Percentiles rank a stretch among this genome's conserved stretches.
Conservation (phyloP, 2,329 filamentous ascomycete species). For the Epichloe coenophiala region DNA sequence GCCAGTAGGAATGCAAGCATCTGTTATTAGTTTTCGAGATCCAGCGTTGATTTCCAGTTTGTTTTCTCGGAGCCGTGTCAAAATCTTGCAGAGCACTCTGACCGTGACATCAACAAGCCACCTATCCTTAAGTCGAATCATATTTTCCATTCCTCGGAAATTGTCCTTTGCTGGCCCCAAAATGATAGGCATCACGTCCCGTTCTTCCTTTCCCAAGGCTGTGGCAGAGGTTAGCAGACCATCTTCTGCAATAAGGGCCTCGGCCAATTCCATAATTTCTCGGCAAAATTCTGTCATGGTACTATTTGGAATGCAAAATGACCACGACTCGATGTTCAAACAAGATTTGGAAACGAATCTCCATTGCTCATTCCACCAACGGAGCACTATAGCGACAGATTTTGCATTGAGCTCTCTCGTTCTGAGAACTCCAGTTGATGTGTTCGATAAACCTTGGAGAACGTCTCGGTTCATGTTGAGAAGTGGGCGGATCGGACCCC, state of each 20-base stretch:
- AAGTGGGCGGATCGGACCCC: conserved; percentile 43
- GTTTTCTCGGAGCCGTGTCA: conserved; percentile 67
- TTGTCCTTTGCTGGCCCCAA: conserved; percentile 26
- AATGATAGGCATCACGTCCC: conserved; percentile 26
- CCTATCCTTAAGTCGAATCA: conserved; percentile 79
- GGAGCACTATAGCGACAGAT: conserved; percentile 53
- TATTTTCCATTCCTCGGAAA: conserved; percentile 63
- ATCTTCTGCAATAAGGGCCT: conserved; percentile 73
- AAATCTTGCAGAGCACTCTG: conserved; percentile 68
- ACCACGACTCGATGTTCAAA: conserved; percentile 72
- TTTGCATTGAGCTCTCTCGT: conserved; percentile 41
- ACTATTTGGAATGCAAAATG: conserved; percentile 56
- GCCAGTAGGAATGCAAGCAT: conserved; percentile 48
- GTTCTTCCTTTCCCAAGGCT: conserved; percentile 20
- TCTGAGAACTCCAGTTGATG: conserved; percentile 40
- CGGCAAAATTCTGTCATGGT: conserved; percentile 87
- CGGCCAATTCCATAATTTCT: conserved; percentile 88
- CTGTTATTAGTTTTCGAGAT: conserved; percentile 47
- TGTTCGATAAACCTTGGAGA: conserved; percentile 41
- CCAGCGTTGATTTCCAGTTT: conserved; percentile 54
- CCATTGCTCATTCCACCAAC: conserved; percentile 82
- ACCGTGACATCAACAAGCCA: conserved; percentile 77
- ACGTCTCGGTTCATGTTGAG: conserved; percentile 45
- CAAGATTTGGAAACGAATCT: conserved; percentile 69
- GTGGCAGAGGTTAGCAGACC: conserved; percentile 62